Evolutionary conservation across 768 basidiomycete genomes (phyloP).

Genomic region (Russula compacta): DNA sequence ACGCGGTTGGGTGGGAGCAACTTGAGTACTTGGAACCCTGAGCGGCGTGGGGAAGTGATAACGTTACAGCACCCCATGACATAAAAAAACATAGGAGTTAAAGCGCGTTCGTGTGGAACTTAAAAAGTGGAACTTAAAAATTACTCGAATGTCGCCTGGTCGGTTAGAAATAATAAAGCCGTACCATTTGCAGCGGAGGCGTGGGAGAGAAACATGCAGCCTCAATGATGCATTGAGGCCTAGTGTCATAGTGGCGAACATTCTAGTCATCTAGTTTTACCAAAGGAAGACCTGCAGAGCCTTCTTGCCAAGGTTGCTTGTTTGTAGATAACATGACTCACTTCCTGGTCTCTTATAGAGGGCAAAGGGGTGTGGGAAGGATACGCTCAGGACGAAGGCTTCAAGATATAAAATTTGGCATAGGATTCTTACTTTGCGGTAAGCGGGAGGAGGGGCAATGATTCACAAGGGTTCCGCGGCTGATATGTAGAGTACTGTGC

Average conservation of each 20-base stretch:
- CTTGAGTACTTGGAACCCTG: not conserved
- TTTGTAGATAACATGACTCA: not conserved
- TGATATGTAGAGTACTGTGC: slow-evolving; percentile 54
- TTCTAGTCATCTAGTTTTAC: not conserved
- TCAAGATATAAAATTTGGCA: not conserved
- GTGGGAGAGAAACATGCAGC: not conserved
- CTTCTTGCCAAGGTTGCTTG: not conserved
- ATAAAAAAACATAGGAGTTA: not conserved
- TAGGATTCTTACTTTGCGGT: not conserved
- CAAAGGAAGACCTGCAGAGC: not conserved
- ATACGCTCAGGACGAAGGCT: too few species aligned
- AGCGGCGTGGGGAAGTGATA: not conserved
- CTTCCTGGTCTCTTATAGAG: not conserved
- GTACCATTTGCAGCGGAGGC: not conserved
- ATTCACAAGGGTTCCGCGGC: slow-evolving; percentile 6
- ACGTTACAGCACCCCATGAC: not conserved
- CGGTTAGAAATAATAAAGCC: not conserved
- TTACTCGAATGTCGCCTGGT: not conserved
- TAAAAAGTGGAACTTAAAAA: not conserved
- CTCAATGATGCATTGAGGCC: not conserved
- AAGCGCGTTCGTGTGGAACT: not conserved
- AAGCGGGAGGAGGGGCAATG: not conserved
- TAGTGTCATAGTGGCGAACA: not conserved
- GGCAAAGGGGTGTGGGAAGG: not conserved
- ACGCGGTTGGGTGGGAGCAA: not conserved